phyloP scores from a whole-genome alignment of 2,329 filamentous ascomycete species.

The Teratosphaeria zuluensis region DNA sequence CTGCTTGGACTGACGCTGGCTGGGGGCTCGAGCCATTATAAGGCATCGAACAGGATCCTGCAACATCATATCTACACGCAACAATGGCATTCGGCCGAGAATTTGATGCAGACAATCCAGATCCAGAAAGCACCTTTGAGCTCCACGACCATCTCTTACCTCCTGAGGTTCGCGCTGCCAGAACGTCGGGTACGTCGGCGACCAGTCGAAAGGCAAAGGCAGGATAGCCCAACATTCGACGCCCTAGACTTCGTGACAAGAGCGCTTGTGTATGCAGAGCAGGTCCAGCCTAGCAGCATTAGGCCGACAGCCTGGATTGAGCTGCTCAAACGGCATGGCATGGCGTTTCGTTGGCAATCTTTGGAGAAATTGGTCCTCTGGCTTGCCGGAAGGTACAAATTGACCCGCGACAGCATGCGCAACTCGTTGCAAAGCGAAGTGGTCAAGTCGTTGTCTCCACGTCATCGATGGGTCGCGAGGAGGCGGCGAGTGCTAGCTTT shows the following conservation, averaged over 20 bases:
- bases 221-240: constrained; percentile 17
- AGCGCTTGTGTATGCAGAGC: constrained; percentile 31
- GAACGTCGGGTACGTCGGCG: constrained; percentile 31
- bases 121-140: constrained; percentile 33
- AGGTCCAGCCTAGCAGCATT: not conserved
- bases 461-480: not conserved
- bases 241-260: constrained; percentile 38
- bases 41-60: constrained; percentile 40
- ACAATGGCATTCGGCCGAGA: constrained; percentile 19
- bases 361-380: constrained; percentile 43
- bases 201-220: constrained; percentile 8
- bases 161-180: constrained; percentile 33
- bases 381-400: constrained; percentile 32
- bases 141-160: constrained; percentile 32
- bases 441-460: not conserved
- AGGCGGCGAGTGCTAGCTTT: not conserved
- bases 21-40: constrained; percentile 20
- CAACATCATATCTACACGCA: constrained; percentile 28
- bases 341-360: constrained; percentile 40
- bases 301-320: constrained; percentile 44
- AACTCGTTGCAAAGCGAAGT: not conserved
- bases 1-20: constrained; percentile 42
- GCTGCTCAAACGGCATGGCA: constrained; percentile 50
- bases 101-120: constrained; percentile 42
- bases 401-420: not conserved